Base-by-base conservation (phyloP, 2,329 filamentous ascomycete genomes). In the Intubia oerlemansii region DNA sequence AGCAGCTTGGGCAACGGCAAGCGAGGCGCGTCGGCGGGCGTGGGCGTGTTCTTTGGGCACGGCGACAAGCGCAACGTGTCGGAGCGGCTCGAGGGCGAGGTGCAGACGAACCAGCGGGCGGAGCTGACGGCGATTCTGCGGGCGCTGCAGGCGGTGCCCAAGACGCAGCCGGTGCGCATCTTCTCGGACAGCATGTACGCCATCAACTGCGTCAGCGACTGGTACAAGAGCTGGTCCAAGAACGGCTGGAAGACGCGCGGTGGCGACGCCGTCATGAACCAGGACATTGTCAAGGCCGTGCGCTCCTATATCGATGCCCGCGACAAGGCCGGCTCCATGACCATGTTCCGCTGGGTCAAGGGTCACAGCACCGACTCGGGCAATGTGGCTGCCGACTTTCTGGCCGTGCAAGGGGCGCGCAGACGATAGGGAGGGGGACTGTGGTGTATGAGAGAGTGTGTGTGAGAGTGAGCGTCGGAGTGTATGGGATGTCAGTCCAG, bases 61-160 rank as follows among this genome's bases (percentile, higher is more conserved):
- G 47, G 47, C 2, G 70, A 76, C 42, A 36, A 51, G 17, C 58
- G 68, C 37, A 73, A 72, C 44, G 46, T 91, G 15, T 79, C 78
- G 10, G 82, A 90, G 49, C 68, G 71, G 4, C 63, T 93, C 3
- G 51, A 59, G 29, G 81, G 81, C 28, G 56, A 62, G 11, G 58
- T 61, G 8, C 88, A 95, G 51, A 95, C 88, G 1, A 98, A 98
- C 46, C 81, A 95, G 48, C 77, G 88, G 4, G 88, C 85, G n/a
- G 88, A 98, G 53, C 58, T 98, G 33, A 84, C 78, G 15, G 88
- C 82, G 7, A 75, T 95, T 36, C 57, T 79, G 17, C 75, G 84
- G 32, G 84, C 84, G 1, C 59, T 95, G 14, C 70, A 93, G 42
- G 65, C 74, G 25, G 69, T 73, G 2, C 72, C 78, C 1, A 51